Evolutionary conservation across 2,329 filamentous ascomycete species (phyloP), one percentile per base, ranked within the genome.

Genomic region (Fusarium floridanum): DNA sequence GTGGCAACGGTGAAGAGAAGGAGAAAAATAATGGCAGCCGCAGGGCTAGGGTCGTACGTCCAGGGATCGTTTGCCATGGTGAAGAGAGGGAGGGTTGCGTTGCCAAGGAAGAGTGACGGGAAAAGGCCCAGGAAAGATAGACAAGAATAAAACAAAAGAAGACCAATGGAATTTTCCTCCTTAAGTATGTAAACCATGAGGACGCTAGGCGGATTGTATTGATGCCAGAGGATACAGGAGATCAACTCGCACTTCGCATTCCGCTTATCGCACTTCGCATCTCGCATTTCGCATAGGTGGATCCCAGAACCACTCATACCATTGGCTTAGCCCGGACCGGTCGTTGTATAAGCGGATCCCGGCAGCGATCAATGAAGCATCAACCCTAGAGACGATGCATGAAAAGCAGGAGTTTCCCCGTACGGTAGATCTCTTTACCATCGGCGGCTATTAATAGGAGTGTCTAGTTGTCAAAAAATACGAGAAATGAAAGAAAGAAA

Each of bases 231-330:
- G 27, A 29, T 29, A 29, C 27, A 29, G 27, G 27, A 29, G 27
- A 29, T 29, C 27, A 10, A 37, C 32, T 57, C 53, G 34, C 27
- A 57, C 27, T 32, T 57, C 53, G 53, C 34, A 55, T n/a, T 27
- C 10, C 62, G 22, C 37, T 41, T 32, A 14, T 64, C 62, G 62
- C 50, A 64, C 36, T 64, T 64, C 62, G 50, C 62, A 64, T 64
- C 41, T 64, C 62, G 62, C 62, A 64, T 64, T 64, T 64, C 61
- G 61, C 53, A 57, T 57, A 57, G 22, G 27, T 34, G 53, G 22
- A 57, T 0, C 53, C 53, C 27, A 22, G 24, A 57, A 57, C 2
- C 22, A 57, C 24, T 34, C 53, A 57, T 57, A 5, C 53, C 27
- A 57, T 57, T 57, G 53, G 53, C 29, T 37, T 34, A 57, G 53